Base-by-base conservation (phyloP, 495 filamentous ascomycete species). In the Durotheca rogersii region DNA sequence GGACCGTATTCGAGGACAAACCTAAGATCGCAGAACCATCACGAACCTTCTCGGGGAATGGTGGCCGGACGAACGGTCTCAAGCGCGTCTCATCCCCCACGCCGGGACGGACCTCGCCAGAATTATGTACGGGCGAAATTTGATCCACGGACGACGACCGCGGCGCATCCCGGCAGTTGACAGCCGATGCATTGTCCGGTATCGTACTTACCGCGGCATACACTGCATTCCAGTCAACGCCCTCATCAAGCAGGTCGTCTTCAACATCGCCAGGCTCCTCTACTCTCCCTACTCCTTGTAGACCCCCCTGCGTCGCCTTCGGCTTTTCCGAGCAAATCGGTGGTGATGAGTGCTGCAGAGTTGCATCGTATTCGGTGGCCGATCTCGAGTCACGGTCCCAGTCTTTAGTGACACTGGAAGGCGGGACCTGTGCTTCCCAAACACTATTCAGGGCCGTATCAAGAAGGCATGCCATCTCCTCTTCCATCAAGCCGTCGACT, bases 21-120 rank as follows among this genome's bases (percentile, higher is more conserved):
- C 81, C 80, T 1, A 72, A 53, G 21, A 86, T 67, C 0, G 70
- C 71, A 18, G 74, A 76, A 14, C 79, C 75, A 53, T 81, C 78
- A 1, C 65, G 66, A 16, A 79, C 56, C 7, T 64, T 68, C 7
- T 34, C 30, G 14, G 80, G 81, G 53, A 82, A 83, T 0, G 70
- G 51, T 1, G 71, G 66, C 21, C 81, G 63, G 7, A 70, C 66
- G 43, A 84, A 78, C 44, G 61, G 72, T 50, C 47, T 38, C 9
- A 69, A 38, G 6, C 50, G 53, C 21, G 43, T 37, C 29, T 43
- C 45, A 16, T 44, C 19, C 25, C 41, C 40, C 15, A 17, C 7
- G 7, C n/a, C 3, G 33, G 30, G 31, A 7, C 11, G 7, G 0
- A 12, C 19, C 25, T 51, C 2, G 10, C 7, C 10, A 29, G 23